Evolutionary conservation across 306 rosid species (phyloP).

Genomic region (Erythrophleum fordii): DNA sequence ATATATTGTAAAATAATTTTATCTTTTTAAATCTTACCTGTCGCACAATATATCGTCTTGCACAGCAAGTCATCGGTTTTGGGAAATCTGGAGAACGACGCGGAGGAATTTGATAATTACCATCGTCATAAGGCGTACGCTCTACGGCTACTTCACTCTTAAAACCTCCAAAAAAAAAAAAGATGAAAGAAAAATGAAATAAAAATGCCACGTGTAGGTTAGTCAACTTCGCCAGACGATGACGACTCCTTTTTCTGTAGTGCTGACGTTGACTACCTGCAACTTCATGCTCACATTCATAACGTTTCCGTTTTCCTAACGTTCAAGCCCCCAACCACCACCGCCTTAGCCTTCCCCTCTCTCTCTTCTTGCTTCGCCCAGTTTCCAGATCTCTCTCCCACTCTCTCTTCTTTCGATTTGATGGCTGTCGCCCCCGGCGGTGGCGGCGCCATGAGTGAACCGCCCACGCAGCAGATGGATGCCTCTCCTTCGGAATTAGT

Average conservation of each 20-base stretch:
- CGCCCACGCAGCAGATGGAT: slow-evolving; percentile 47
- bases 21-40: no score
- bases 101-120: no score
- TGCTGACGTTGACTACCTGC: slow-evolving; percentile 4
- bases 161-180: background rate
- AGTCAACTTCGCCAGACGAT: slow-evolving; percentile 14
- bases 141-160: background rate
- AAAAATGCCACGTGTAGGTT: background rate
- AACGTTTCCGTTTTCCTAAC: background rate
- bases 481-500: slow-evolving; percentile 50
- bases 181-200: background rate
- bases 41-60: no score
- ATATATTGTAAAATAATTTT: no score
- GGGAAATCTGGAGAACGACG: no score
- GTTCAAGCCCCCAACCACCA: background rate
- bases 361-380: background rate
- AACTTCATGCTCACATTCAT: slow-evolving; percentile 1
- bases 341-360: background rate
- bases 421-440: slow-evolving; percentile 42
- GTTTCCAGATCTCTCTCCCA: slow-evolving; percentile 28
- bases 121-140: background rate
- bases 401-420: background rate
- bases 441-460: slow-evolving; percentile 42
- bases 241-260: background rate
- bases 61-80: no score